Conservation (phyloP, 139 green algal genomes). For the Nannochloris sp. region DNA sequence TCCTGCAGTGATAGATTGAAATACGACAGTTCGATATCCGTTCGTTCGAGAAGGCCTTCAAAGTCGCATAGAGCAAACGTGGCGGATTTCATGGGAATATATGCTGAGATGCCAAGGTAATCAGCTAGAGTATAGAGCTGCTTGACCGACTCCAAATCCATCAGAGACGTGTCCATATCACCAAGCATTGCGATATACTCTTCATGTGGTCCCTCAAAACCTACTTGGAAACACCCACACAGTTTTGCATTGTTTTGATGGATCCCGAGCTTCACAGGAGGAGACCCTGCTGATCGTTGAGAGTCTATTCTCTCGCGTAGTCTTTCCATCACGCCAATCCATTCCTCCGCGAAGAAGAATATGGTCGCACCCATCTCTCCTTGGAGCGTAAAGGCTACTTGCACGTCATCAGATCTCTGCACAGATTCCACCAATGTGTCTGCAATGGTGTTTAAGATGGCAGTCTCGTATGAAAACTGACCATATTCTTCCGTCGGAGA, state of each 20-base stretch:
- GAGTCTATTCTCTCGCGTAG: background rate
- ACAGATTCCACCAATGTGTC: conserved; percentile 14
- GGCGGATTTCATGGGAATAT: conserved; percentile 27
- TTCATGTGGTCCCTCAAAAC: conserved; percentile 15
- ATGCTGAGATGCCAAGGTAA: conserved; percentile 41
- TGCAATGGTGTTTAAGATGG: conserved; percentile 31
- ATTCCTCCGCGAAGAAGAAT: conserved; percentile 16
- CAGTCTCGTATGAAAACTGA: conserved; percentile 32
- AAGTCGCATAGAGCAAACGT: conserved; percentile 17
- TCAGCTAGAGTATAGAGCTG: conserved; percentile 22
- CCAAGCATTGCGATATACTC: conserved; percentile 5
- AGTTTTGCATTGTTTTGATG: conserved; percentile 31
- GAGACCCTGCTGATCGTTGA: background rate
- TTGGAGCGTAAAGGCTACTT: conserved; percentile 13
- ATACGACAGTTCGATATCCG: conserved; percentile 13
- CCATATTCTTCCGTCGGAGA: conserved; percentile 26
- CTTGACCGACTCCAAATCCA: background rate
- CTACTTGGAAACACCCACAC: conserved; percentile 25
- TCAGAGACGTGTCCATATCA: conserved; percentile 5
- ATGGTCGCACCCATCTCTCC: conserved; percentile 16
- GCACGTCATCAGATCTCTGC: background rate
- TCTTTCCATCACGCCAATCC: background rate
- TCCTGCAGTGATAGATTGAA: conserved; percentile 17
- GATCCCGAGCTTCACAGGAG: conserved; percentile 18
- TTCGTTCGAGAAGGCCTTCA: conserved; percentile 14